Evolutionary conservation across 1,139 yeast species (phyloP).

Genomic region (Magnusiomyces sp.): DNA sequence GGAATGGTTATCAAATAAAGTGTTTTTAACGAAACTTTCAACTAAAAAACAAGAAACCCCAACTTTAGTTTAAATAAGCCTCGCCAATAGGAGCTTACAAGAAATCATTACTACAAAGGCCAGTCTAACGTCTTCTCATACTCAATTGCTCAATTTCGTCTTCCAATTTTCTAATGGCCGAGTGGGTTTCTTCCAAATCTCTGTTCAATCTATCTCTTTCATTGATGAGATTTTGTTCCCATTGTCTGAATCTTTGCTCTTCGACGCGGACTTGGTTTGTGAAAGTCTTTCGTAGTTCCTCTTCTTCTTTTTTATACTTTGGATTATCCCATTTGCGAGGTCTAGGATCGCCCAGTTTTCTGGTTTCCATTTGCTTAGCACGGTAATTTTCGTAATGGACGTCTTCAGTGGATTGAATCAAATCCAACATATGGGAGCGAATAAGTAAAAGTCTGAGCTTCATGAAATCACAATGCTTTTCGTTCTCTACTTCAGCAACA

Average conservation of each 20-base stretch:
- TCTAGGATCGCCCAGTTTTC: conserved; percentile 42
- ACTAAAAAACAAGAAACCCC: background rate
- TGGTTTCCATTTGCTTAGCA: conserved; percentile 64
- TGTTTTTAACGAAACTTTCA: no score
- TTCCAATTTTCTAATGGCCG: conserved; percentile 31
- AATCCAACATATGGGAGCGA: conserved; percentile 90
- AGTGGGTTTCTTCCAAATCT: conserved; percentile 84
- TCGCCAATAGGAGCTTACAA: background rate
- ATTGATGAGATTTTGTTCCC: conserved; percentile 93
- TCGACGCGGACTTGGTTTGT: conserved; percentile 98
- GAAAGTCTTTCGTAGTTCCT: conserved; percentile 83
- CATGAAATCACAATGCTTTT: conserved; percentile 89
- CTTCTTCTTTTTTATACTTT: conserved; percentile 92
- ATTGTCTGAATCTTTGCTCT: conserved; percentile 93
- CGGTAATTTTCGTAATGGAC: conserved; percentile 86
- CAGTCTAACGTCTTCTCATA: conserved; percentile 6
- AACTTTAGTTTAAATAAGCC: background rate
- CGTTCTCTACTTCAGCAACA: conserved; percentile 92
- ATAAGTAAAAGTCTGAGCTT: conserved; percentile 79
- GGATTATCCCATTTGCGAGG: conserved; percentile 57
- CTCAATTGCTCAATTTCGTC: conserved; percentile 26
- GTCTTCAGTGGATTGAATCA: conserved; percentile 83
- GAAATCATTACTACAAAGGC: background rate
- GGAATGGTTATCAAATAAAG: no score
- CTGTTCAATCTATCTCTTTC: conserved; percentile 91